These are phyloP conservation scores for Grifola frondosa DNA, from an alignment of 1,284 basidiomycete species.

Conservation along the genomic window DNA sequence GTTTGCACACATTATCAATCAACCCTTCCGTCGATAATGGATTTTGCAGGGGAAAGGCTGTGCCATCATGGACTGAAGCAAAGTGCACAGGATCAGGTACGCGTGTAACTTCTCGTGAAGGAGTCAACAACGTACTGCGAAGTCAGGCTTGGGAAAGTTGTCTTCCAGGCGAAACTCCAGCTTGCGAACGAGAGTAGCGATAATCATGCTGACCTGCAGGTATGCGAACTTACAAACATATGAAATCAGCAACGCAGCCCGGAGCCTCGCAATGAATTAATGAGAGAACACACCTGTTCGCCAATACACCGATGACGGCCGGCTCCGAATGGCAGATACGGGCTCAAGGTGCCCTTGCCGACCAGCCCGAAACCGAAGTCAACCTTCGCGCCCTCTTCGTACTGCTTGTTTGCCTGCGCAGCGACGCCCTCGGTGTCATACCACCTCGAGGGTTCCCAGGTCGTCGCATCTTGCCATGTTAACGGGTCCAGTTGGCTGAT, in stretches of 20 bases:
- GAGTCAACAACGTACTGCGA: slow-evolving; percentile 73
- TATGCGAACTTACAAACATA: slow-evolving; percentile 79
- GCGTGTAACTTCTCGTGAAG: too few species aligned
- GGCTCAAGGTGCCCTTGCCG: slow-evolving; percentile 86
- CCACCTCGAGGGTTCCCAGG: slow-evolving; percentile 87
- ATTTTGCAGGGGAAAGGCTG: slow-evolving; percentile 37
- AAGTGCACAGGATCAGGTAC: too few species aligned
- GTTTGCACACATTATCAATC: too few species aligned
- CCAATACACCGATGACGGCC: slow-evolving; percentile 93
- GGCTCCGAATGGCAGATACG: slow-evolving; percentile 95
- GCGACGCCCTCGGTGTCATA: slow-evolving; percentile 74
- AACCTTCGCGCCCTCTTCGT: slow-evolving; percentile 83
- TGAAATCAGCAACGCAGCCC: not conserved
- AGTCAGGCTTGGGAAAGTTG: slow-evolving; percentile 81
- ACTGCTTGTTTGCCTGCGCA: slow-evolving; percentile 68
- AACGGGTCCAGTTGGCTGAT: slow-evolving; percentile 85
- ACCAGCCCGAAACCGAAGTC: slow-evolving; percentile 95
- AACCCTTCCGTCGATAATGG: slow-evolving; percentile 42
- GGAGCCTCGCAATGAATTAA: not conserved
- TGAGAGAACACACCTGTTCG: slow-evolving; percentile 61
- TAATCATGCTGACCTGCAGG: slow-evolving; percentile 86
- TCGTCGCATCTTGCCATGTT: slow-evolving; percentile 73
- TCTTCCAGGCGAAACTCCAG: slow-evolving; percentile 71
- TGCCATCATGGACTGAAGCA: slow-evolving; percentile 31
- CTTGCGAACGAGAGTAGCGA: slow-evolving; percentile 76